A percentile compares a stretch with the other conserved stretches of the same genome.
phyloP scores from a whole-genome alignment of 1,284 basidiomycete genomes.

The Takashimella tepidaria region DNA sequence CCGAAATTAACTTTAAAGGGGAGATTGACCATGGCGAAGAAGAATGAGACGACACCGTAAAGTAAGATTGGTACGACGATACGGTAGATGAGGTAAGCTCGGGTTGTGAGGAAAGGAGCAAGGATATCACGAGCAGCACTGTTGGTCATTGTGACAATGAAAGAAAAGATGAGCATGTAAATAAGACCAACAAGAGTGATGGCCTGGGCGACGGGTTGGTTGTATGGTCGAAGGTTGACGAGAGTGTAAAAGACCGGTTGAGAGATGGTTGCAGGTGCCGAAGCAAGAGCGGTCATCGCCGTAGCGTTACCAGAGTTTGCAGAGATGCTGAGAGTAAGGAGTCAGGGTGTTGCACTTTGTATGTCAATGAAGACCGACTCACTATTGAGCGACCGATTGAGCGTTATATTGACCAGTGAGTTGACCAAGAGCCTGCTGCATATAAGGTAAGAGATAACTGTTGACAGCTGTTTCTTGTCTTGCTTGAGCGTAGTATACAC shows the following conservation, averaged over 20 bases:
- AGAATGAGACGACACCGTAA: constrained; percentile 61
- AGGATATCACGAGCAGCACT: constrained; percentile 49
- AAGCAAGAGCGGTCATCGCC: constrained; percentile 51
- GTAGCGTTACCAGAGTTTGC: constrained; percentile 46
- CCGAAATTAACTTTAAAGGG: constrained; percentile 59
- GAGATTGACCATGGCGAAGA: constrained; percentile 59
- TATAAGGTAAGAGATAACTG: constrained; percentile 41
- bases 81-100: constrained; percentile 57
- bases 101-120: constrained; percentile 52
- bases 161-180: constrained; percentile 59
- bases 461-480: constrained; percentile 46
- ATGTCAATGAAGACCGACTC: constrained; percentile 6
- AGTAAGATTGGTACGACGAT: constrained; percentile 54
- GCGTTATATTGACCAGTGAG: constrained; percentile 27
- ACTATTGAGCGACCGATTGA: constrained; percentile 30
- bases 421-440: constrained; percentile 25
- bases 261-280: constrained; percentile 58
- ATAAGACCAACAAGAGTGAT: constrained; percentile 63
- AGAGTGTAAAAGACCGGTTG: constrained; percentile 54
- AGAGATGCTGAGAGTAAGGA: constrained; percentile 19
- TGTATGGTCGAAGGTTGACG: constrained; percentile 61
- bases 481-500: constrained; percentile 44
- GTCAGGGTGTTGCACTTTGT: background rate
- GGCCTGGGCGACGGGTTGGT: constrained; percentile 63
- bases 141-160: constrained; percentile 49